These are phyloP conservation scores for Pythium myriotylum DNA, from an alignment of 352 stramenopile genomes.

Conservation along the genomic window DNA sequence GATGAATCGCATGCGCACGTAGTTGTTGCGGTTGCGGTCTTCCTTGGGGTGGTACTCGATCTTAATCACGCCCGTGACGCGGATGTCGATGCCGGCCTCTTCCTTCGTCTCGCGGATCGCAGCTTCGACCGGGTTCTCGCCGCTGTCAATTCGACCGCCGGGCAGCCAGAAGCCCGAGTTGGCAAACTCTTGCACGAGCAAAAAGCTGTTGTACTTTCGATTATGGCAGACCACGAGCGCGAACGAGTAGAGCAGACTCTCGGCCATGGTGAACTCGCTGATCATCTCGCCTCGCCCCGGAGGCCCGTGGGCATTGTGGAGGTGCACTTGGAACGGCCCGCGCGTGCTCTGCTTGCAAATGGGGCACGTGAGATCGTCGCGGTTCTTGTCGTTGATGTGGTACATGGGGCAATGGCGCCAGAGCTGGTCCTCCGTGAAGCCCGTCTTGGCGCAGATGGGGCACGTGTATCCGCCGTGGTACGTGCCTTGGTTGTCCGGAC, in stretches of 20 bases:
- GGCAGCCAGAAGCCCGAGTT: constrained; percentile 87
- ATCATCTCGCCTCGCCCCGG: constrained; percentile 75
- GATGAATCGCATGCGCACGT: constrained; percentile 88
- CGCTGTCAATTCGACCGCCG: constrained; percentile 74
- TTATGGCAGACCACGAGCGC: constrained; percentile 85
- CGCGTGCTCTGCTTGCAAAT: constrained; percentile 70
- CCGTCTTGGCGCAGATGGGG: constrained; percentile 72
- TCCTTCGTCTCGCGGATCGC: constrained; percentile 88
- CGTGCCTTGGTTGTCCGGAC: constrained; percentile 23
- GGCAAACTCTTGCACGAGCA: constrained; percentile 87
- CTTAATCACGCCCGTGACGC: constrained; percentile 76
- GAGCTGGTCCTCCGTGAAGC: constrained; percentile 81
- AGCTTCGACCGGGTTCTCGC: constrained; percentile 72
- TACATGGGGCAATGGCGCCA: constrained; percentile 84
- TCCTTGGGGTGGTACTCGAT: constrained; percentile 87
- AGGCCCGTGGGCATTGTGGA: constrained; percentile 84
- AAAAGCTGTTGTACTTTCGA: constrained; percentile 79
- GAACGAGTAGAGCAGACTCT: constrained; percentile 80
- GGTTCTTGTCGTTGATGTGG: constrained; percentile 88
- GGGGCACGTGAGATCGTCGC: constrained; percentile 66
- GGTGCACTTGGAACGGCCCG: constrained; percentile 81
- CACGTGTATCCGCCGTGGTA: constrained; percentile 48
- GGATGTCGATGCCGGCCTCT: constrained; percentile 82
- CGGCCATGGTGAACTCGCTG: constrained; percentile 81
- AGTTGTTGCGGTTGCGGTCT: constrained; percentile 65